A percentile compares a stretch with the other conserved stretches of the same genome.
Evolutionary conservation across 1,284 basidiomycete genomes (phyloP).

Genomic region (Coriolopsis trogii): DNA sequence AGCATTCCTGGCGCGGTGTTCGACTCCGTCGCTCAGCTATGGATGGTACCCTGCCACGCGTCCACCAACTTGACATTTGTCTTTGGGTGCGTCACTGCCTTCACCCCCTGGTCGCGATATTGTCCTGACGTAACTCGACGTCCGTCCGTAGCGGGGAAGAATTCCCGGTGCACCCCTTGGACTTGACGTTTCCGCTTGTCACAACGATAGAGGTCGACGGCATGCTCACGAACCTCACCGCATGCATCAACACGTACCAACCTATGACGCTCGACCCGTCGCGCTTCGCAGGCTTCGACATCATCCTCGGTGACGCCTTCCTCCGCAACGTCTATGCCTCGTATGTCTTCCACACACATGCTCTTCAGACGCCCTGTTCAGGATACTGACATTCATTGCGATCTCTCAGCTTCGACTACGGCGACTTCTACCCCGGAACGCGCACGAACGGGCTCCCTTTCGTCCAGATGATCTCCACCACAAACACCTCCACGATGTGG

Average conservation of each 20-base stretch:
- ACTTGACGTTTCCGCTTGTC: neutral
- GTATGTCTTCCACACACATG: slow-evolving; percentile 23
- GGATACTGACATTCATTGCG: neutral
- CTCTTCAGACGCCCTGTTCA: slow-evolving; percentile 37
- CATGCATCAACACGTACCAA: slow-evolving; percentile 2
- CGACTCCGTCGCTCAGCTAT: slow-evolving; percentile 20
- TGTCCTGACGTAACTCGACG: neutral
- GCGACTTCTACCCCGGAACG: slow-evolving; percentile 32
- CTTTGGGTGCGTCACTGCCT: slow-evolving; percentile 26
- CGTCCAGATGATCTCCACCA: slow-evolving; percentile 36
- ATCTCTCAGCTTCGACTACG: slow-evolving; percentile 43
- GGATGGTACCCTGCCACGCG: slow-evolving; percentile 30
- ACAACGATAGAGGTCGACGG: neutral
- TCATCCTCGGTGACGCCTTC: slow-evolving; percentile 43
- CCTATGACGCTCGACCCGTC: slow-evolving; percentile 14
- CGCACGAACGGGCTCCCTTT: slow-evolving; percentile 32
- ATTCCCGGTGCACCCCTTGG: slow-evolving; percentile 4
- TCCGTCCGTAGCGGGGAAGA: neutral
- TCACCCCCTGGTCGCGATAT: neutral
- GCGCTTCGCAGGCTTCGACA: slow-evolving; percentile 29
- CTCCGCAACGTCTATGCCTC: slow-evolving; percentile 45
- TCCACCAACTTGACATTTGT: slow-evolving; percentile 28
- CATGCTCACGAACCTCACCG: neutral
- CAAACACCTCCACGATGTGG: slow-evolving; percentile 20
- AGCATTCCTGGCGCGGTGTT: slow-evolving; percentile 29